A percentile compares a stretch with the other conserved stretches of the same genome.
phyloP scores from a whole-genome alignment of 164 flowering plant species.

The Echeveria elegans region DNA sequence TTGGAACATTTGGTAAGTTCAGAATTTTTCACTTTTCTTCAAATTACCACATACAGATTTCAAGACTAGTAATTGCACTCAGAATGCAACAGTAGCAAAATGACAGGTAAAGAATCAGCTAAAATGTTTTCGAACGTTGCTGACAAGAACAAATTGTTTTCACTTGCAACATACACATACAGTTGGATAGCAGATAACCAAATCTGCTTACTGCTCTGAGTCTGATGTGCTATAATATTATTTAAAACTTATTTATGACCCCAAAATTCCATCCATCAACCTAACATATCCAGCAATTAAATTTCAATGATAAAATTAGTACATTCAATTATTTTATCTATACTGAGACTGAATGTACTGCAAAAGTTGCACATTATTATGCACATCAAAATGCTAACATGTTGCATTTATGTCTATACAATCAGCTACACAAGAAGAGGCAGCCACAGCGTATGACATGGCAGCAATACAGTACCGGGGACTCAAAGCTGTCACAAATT shows the following conservation, averaged over 20 bases:
- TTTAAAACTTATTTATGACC: not conserved
- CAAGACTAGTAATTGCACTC: no score
- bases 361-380: not conserved
- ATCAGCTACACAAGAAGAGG: slow-evolving; percentile 55
- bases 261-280: not conserved
- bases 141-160: not conserved
- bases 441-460: slow-evolving; percentile 60
- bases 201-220: slow-evolving; percentile 3
- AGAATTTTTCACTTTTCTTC: not conserved
- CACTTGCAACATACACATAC: not conserved
- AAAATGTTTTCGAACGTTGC: not conserved
- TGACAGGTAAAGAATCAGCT: not conserved
- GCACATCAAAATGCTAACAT: not conserved
- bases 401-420: not conserved
- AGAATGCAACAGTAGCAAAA: not conserved
- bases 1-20: slow-evolving; percentile 46
- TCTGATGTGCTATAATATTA: no score
- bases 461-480: slow-evolving; percentile 57
- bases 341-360: no score
- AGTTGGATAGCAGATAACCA: slow-evolving; percentile 6
- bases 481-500: slow-evolving; percentile 49
- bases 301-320: no score
- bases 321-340: no score
- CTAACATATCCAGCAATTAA: no score
- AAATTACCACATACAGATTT: not conserved